Conservation (phyloP, 148 eudicot genomes). For the Rhododendron molle region DNA sequence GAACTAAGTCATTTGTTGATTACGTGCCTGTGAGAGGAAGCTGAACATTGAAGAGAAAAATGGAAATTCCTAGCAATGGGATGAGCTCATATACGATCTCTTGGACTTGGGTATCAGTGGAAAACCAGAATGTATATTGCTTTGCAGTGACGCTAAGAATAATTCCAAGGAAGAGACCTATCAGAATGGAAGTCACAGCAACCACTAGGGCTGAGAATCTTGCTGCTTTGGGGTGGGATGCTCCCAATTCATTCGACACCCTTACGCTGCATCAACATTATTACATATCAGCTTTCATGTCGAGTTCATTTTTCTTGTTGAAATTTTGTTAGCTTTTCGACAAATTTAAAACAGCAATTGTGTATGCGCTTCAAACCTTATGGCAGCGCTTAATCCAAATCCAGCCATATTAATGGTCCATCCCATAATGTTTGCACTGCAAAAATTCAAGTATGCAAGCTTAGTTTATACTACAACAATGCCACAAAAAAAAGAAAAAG, state of each 20-base stretch:
- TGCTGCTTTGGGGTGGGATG: constrained; percentile 38
- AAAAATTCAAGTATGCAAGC: background rate
- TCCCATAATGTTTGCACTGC: constrained; percentile 50
- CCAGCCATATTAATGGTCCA: constrained; percentile 40
- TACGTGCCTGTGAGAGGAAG: constrained; percentile 36
- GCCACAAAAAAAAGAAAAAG: background rate
- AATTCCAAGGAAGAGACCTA: constrained; percentile 27
- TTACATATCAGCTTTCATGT: background rate
- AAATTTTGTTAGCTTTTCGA: background rate
- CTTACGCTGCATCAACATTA: constrained; percentile 35
- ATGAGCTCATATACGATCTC: constrained; percentile 33
- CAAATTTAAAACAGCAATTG: background rate
- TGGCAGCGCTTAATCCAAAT: constrained; percentile 47
- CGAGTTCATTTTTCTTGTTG: background rate
- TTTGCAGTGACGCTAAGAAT: constrained; percentile 18
- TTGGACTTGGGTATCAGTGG: constrained; percentile 31
- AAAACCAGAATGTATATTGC: constrained; percentile 34
- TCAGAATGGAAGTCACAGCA: constrained; percentile 18
- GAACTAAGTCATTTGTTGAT: background rate
- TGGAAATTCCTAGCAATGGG: constrained; percentile 35
- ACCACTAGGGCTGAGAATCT: constrained; percentile 40
- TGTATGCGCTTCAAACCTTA: constrained; percentile 28
- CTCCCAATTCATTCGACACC: constrained; percentile 59
- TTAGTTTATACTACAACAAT: background rate
- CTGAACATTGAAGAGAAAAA: constrained; percentile 14